Base-by-base conservation (phyloP, 2,329 filamentous ascomycete species). In the Botryotinia narcissicola region DNA sequence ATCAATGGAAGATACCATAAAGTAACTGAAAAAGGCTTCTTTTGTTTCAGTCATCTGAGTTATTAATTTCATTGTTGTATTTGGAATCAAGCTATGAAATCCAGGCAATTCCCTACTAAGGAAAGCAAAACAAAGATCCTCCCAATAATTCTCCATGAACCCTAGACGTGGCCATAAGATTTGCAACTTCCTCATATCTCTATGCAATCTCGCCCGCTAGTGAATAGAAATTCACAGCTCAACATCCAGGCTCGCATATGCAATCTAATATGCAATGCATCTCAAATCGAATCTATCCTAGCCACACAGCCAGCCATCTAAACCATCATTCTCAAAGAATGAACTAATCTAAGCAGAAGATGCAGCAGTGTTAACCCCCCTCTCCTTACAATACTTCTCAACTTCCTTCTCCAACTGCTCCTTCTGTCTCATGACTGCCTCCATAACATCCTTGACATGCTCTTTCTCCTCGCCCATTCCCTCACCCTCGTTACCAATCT, bases 381-480 rank as follows among this genome's bases (percentile, higher is more conserved):
- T 84, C 83, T 93, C 91, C 62, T 85, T 84, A 78, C 92, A 93
- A 81, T 93, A 95, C 84, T 91, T 92, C 74, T 87, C 87, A 10
- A 94, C 92, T 84, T 95, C 92, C 84, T 92, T 93, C 74, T 84
- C 84, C 79, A 94, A 82, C 73, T 87, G 91, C 71, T 90, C 87
- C 74, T 86, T 86, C 84, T 94, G 92, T 72, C 88, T 84, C 64
- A 85, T 82, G 1, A 89, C 90, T 32, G 86, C 84, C 29, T 92
- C 90, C 89, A 94, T 92, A 79, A 94, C 84, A 32, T 92, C 90
- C 74, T 85, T 92, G 78, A 94, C 90, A 60, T 88, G 87, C 74
- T 85, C 84, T 66, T 84, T 84, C 70, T 83, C 82, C 63, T 81
- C 81, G 1, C 79, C 79, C 64, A 80, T 60, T 4, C 75, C 72